Percentiles rank a stretch among this genome's conserved stretches.
phyloP scores from a whole-genome alignment of 345 rosid genomes.

The Mercurialis annua region DNA sequence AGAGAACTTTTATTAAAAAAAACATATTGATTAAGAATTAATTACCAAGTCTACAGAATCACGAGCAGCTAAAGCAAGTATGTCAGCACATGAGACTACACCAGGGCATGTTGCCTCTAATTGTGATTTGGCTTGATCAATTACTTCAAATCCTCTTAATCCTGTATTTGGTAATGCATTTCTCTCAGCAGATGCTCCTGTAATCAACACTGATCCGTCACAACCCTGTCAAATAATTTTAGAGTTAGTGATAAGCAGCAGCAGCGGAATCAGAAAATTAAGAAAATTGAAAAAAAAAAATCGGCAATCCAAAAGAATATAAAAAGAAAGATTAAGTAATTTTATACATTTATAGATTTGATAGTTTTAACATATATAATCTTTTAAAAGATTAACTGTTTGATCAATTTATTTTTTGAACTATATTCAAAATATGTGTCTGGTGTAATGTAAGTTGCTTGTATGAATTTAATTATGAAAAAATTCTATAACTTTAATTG shows the following conservation, averaged over 20 bases:
- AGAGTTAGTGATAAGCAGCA: too few relatives aligned
- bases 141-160: slow-evolving; percentile 35
- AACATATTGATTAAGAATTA: neutral
- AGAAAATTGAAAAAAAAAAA: neutral
- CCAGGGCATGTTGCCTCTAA: slow-evolving; percentile 37
- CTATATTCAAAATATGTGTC: too few relatives aligned
- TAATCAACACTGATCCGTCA: slow-evolving; percentile 35
- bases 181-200: slow-evolving; percentile 32
- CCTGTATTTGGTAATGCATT: slow-evolving; percentile 32
- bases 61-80: slow-evolving; percentile 41
- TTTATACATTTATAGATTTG: too few relatives aligned
- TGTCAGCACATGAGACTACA: slow-evolving; percentile 43
- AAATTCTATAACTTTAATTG: too few relatives aligned
- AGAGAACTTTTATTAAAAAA: too few relatives aligned
- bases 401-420: too few relatives aligned
- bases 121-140: slow-evolving; percentile 38
- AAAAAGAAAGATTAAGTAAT: neutral
- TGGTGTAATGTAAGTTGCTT: too few relatives aligned
- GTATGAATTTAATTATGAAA: too few relatives aligned
- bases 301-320: too few relatives aligned
- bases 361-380: too few relatives aligned
- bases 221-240: slow-evolving; percentile 26
- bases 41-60: slow-evolving; percentile 38
- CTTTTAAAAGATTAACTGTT: too few relatives aligned
- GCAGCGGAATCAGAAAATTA: too few relatives aligned